Conservation (phyloP, 345 rosid species). For the Brassica juncea region DNA sequence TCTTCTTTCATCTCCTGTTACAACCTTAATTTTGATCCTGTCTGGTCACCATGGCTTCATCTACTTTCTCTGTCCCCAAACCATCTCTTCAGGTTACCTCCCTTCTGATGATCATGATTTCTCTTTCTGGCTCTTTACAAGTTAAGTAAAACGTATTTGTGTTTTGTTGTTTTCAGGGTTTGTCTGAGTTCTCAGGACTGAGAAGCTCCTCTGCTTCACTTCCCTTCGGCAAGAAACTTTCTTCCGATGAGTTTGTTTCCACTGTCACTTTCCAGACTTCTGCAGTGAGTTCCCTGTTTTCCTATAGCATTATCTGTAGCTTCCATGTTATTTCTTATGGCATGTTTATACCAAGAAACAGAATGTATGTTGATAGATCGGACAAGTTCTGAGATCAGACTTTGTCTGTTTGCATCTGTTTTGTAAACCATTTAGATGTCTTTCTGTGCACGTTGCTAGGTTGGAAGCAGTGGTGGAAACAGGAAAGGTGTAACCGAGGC, state of each 20-base stretch:
- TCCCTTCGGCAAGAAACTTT: slow-evolving; percentile 59
- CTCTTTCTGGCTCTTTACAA: neutral
- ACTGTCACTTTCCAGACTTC: slow-evolving; percentile 69
- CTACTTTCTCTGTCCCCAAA: slow-evolving; percentile 53
- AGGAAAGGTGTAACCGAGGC: slow-evolving; percentile 69
- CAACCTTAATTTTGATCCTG: slow-evolving; percentile 15
- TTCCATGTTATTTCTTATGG: neutral
- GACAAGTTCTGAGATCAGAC: neutral
- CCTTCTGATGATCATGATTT: neutral
- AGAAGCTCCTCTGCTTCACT: slow-evolving; percentile 62
- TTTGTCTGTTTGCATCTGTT: neutral
- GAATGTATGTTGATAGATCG: neutral
- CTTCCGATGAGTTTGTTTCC: slow-evolving; percentile 66
- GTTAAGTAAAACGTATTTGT: neutral
- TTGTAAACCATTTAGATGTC: slow-evolving; percentile 10
- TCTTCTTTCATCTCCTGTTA: slow-evolving; percentile 18
- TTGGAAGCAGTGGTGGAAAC: slow-evolving; percentile 69
- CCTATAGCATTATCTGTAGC: neutral
- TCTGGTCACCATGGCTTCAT: slow-evolving; percentile 8
- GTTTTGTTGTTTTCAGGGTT: slow-evolving; percentile 56
- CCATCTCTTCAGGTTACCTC: slow-evolving; percentile 71
- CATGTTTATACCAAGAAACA: slow-evolving; percentile 10
- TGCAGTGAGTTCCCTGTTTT: slow-evolving; percentile 59
- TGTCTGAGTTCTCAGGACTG: slow-evolving; percentile 72
- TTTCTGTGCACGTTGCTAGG: slow-evolving; percentile 38